Conservation (phyloP, 2,329 filamentous ascomycete genomes). For the Colletotrichum phormii region DNA sequence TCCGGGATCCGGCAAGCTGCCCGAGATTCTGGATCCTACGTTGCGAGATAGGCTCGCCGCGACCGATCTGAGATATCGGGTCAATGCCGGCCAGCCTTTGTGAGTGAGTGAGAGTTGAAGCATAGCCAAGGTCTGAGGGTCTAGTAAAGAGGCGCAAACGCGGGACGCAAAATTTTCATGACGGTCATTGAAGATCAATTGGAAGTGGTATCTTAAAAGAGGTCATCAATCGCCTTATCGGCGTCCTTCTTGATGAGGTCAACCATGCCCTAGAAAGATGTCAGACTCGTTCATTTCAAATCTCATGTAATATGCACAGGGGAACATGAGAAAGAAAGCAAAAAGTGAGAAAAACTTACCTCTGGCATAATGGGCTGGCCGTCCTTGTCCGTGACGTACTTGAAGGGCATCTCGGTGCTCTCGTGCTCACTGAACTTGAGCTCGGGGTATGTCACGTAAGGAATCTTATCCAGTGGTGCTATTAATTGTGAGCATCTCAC, state of each 20-base stretch:
- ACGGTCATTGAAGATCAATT: constrained; percentile 20
- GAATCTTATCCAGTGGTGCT: constrained; percentile 83
- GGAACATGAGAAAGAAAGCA: not conserved
- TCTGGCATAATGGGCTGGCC: constrained; percentile 91
- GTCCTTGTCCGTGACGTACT: constrained; percentile 83
- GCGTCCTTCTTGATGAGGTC: constrained; percentile 94
- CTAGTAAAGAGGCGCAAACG: not conserved
- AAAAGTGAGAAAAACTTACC: constrained; percentile 60
- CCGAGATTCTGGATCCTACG: not conserved
- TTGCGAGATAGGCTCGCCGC: not conserved
- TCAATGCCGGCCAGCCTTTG: not conserved
- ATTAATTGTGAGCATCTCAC: constrained; percentile 19
- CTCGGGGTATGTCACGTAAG: constrained; percentile 89
- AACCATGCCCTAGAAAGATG: constrained; percentile 80
- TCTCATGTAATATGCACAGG: not conserved
- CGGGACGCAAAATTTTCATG: not conserved
- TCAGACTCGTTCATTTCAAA: constrained; percentile 37
- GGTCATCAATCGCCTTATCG: constrained; percentile 89
- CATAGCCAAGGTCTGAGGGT: not conserved
- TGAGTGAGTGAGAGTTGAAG: not conserved
- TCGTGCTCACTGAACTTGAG: constrained; percentile 91
- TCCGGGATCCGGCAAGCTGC: not conserved
- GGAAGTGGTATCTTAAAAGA: constrained; percentile 66
- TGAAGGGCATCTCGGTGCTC: constrained; percentile 97
- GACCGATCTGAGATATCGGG: not conserved